Evolutionary conservation across 352 stramenopile species (phyloP), one percentile per base, ranked within the genome.

Genomic region (Pythium folliculosum): DNA sequence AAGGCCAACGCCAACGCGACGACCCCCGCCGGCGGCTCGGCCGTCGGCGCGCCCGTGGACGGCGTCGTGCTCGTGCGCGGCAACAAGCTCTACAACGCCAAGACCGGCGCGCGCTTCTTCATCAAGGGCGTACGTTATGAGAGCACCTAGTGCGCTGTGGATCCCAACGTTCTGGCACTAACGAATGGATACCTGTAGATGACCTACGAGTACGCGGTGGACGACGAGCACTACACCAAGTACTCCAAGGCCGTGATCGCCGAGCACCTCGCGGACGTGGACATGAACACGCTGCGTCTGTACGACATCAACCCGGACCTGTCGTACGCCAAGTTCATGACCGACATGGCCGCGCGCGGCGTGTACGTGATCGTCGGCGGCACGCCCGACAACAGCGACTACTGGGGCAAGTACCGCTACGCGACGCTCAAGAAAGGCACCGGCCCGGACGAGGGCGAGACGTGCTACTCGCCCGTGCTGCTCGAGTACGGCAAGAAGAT

Each of bases 161-260:
- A 54, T 19, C 5, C 19, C 35, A n/a, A n/a, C n/a, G n/a, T n/a
- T n/a, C n/a, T n/a, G n/a, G n/a, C n/a, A n/a, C n/a, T n/a, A n/a
- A 43, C 12, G 21, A 14, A 16, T 37, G 2, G n/a, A 1, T 21
- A 13, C 40, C 27, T 32, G 12, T 69, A 91, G 85, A 74, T 95
- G 81, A 96, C 88, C 32, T 96, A 96, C 69, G 88, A 96, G 69
- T 96, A 96, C 75, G 86, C 82, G 4, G 86, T 96, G 52, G 90
- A 84, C 52, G 87, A 96, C 62, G 82, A 91, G 8, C 91, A 95
- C 75, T 96, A 95, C 70, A 80, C 89, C 65, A 89, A 92, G 74
- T 90, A 92, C 69, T 92, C 84, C 54, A 94, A 96, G 72, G 75
- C 75, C 14, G 73, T 84, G 44, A 94, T 96, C 67, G 58, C 58